Conservation (phyloP, 2,329 filamentous ascomycete genomes). For the Microcyclosporella mali region DNA sequence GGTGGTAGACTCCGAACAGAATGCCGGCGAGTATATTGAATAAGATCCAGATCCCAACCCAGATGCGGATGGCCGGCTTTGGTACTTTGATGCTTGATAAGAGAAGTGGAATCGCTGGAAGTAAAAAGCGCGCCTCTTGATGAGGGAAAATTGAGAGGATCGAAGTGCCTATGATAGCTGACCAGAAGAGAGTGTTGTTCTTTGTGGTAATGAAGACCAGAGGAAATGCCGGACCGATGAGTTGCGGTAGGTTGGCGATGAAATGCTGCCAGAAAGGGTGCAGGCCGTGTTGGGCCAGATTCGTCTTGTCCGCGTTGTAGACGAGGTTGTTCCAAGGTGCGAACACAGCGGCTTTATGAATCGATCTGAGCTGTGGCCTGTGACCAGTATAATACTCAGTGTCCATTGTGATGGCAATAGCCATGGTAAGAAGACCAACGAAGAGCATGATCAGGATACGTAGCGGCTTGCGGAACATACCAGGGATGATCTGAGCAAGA, state of each 20-base stretch:
- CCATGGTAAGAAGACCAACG: slow-evolving; percentile 64
- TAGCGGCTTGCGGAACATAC: slow-evolving; percentile 67
- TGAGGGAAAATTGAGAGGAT: slow-evolving; percentile 70
- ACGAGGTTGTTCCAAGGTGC: slow-evolving; percentile 49
- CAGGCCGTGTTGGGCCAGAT: slow-evolving; percentile 48
- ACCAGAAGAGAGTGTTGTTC: slow-evolving; percentile 58
- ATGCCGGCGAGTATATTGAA: slow-evolving; percentile 65
- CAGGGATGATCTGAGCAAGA: slow-evolving; percentile 72
- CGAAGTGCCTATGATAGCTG: slow-evolving; percentile 65
- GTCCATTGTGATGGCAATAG: slow-evolving; percentile 70
- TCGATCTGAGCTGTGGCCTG: slow-evolving; percentile 59
- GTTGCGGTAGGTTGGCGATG: slow-evolving; percentile 46
- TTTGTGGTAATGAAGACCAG: slow-evolving; percentile 46
- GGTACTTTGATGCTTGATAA: slow-evolving; percentile 62
- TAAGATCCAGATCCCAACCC: slow-evolving; percentile 50
- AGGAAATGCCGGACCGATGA: slow-evolving; percentile 47
- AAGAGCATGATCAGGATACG: slow-evolving; percentile 48
- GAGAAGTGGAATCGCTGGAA: slow-evolving; percentile 70
- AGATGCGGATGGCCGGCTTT: slow-evolving; percentile 43
- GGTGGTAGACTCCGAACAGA: slow-evolving; percentile 76
- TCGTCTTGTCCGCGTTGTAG: slow-evolving; percentile 45
- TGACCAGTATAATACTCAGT: slow-evolving; percentile 75
- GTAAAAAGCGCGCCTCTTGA: slow-evolving; percentile 72
- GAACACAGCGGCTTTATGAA: slow-evolving; percentile 51
- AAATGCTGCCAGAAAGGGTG: slow-evolving; percentile 50